These are phyloP conservation scores for Gossypium herbaceum DNA, from an alignment of 345 rosid genomes.

Conservation along the genomic window DNA sequence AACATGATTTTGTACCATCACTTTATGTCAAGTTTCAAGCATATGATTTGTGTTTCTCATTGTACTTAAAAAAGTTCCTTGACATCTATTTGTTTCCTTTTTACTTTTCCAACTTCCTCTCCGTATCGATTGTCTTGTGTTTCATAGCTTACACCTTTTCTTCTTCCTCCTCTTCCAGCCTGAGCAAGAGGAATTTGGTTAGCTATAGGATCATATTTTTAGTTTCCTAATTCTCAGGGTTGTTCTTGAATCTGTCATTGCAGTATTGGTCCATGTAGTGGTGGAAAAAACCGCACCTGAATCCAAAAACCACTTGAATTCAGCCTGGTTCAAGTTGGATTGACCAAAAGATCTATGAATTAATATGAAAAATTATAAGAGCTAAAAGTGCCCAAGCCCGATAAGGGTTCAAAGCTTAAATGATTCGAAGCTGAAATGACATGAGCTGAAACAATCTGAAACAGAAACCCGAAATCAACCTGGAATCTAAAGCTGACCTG, in stretches of 20 bases:
- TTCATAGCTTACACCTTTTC: background rate
- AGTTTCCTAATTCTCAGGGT: background rate
- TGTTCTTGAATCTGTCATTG: background rate
- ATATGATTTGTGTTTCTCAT: background rate
- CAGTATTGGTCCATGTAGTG: background rate
- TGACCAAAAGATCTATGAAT: background rate
- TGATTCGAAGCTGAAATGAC: background rate
- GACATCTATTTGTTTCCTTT: background rate
- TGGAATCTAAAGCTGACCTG: background rate
- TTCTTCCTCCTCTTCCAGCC: background rate
- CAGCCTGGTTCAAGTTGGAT: background rate
- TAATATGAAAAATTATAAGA: background rate
- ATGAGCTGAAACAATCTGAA: background rate
- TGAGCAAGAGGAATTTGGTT: background rate
- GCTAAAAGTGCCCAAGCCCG: background rate
- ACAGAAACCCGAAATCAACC: background rate
- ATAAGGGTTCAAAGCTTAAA: background rate
- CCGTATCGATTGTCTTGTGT: background rate
- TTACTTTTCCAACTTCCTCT: background rate
- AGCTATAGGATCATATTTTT: background rate
- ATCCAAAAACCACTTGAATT: background rate
- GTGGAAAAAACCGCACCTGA: background rate
- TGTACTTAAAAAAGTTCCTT: background rate
- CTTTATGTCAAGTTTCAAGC: background rate
- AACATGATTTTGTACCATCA: background rate